phyloP scores from a whole-genome alignment of 2,329 filamentous ascomycete species.

The Berkeleyomyces rouxiae region DNA sequence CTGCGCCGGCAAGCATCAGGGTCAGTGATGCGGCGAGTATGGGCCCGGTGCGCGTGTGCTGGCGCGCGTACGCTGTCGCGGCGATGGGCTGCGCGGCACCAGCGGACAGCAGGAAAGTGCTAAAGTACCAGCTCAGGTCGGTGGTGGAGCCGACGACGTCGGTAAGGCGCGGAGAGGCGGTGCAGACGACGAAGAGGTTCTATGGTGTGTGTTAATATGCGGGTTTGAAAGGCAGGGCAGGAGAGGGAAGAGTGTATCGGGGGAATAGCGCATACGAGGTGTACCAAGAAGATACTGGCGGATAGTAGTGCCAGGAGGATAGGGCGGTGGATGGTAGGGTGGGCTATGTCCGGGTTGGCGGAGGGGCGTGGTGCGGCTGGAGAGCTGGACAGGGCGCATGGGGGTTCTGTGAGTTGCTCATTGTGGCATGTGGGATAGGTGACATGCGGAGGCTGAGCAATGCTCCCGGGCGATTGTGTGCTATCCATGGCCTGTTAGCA shows the following conservation, averaged over 20 bases:
- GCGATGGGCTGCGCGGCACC: conserved; percentile 20
- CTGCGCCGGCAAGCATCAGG: conserved; percentile 19
- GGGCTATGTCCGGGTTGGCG: not conserved
- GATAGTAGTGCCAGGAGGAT: conserved; percentile 1
- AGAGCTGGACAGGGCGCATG: too few species aligned
- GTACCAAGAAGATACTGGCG: conserved; percentile 14
- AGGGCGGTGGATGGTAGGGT: not conserved
- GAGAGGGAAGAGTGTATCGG: not conserved
- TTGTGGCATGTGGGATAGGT: too few species aligned
- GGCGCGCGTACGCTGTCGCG: conserved; percentile 19
- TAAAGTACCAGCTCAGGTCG: conserved; percentile 21
- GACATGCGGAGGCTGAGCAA: too few species aligned
- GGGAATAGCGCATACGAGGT: conserved; percentile 5
- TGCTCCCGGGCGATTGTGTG: too few species aligned
- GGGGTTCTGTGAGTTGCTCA: too few species aligned
- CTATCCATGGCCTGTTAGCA: too few species aligned
- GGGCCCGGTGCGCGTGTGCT: conserved; percentile 17
- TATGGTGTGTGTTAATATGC: conserved; percentile 5
- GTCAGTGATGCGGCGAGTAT: conserved; percentile 16
- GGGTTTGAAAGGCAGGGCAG: not conserved
- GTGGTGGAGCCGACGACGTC: conserved; percentile 19
- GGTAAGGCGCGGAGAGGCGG: conserved; percentile 19
- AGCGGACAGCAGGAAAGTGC: conserved; percentile 19
- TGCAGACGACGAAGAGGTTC: conserved; percentile 24
- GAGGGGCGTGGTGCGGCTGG: not conserved